Evolutionary conservation across 2,329 filamentous ascomycete genomes (phyloP), one percentile per base, ranked within the genome.

Genomic region (Biscogniauxia marginata): DNA sequence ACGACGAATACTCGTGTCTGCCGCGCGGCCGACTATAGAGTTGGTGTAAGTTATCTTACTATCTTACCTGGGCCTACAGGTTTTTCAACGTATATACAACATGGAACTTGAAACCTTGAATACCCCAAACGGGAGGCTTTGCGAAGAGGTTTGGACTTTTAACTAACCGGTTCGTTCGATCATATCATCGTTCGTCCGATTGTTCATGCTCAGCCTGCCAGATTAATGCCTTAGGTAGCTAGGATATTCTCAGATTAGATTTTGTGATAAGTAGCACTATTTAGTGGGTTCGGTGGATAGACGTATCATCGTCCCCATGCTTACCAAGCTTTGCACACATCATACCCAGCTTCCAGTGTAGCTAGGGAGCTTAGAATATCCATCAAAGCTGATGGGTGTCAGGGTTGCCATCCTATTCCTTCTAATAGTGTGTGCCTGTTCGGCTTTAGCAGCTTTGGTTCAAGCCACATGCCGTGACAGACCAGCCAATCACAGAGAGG

Each of bases 391-490:
- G 30, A 16, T 39, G 30, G 30, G 5, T 16, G 30, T 6, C 30
- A 6, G n/a, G 30, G 30, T 39, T 39, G 30, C n/a, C 30, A 39
- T 39, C 30, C 30, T 39, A 39, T 39, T 39, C 30, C 30, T 39
- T 13, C 30, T 39, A 16, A 39, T 39, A 39, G 30, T 39, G 30
- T 34, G 11, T 39, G 30, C 30, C 13, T 39, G 13, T 11, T 39
- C 13, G 30, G 30, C 22, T n/a, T 49, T 49, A 30, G 23, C 34
- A 49, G 24, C 48, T 30, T 23, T 23, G 23, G 30, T 16, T 11
- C 18, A 51, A 51, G 49, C 49, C 49, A 51, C 49, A 51, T 45
- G 30, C 39, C n/a, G n/a, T 25, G 18, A 16, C 19, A 43, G 19
- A 43, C 7, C 13, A 23, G 49, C 49, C 49, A 51, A 51, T 51